Percentiles rank a stretch among this genome's conserved stretches.
These are phyloP conservation scores for Hirschioporus abietinus DNA, from an alignment of 768 basidiomycete species.

Conservation along the genomic window DNA sequence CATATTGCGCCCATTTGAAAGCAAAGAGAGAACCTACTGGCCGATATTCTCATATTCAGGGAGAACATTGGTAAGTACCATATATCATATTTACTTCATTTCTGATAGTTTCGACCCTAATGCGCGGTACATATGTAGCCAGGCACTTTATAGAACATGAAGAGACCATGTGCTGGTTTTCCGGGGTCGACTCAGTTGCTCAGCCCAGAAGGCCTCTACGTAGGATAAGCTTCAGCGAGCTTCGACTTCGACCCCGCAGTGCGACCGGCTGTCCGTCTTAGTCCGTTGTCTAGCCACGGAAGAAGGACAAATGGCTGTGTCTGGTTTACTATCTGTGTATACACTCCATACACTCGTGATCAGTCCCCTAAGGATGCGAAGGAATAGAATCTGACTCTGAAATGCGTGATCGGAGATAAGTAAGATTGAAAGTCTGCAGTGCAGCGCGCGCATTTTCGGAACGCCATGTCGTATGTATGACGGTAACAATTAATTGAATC, in stretches of 20 bases:
- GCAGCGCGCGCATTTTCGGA: background rate
- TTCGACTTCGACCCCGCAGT: background rate
- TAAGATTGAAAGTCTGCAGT: background rate
- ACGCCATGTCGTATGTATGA: background rate
- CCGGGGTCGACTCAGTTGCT: background rate
- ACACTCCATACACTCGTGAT: background rate
- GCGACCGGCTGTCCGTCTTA: background rate
- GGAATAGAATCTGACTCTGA: background rate
- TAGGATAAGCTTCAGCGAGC: background rate
- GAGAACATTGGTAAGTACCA: background rate
- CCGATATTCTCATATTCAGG: background rate
- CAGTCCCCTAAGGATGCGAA: background rate
- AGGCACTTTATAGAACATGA: background rate
- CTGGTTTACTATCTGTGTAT: background rate
- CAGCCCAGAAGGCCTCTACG: background rate
- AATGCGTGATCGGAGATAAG: background rate
- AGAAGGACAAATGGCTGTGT: background rate
- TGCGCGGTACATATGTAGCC: background rate
- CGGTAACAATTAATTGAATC: background rate
- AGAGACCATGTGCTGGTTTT: background rate
- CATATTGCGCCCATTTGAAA: no score
- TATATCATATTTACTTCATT: background rate
- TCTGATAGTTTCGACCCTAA: background rate
- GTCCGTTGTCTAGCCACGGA: background rate
- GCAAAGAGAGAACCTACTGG: background rate